Percentiles rank a stretch among this genome's conserved stretches.
phyloP scores from a whole-genome alignment of 495 filamentous ascomycete species.

The Talaromyces ruber region DNA sequence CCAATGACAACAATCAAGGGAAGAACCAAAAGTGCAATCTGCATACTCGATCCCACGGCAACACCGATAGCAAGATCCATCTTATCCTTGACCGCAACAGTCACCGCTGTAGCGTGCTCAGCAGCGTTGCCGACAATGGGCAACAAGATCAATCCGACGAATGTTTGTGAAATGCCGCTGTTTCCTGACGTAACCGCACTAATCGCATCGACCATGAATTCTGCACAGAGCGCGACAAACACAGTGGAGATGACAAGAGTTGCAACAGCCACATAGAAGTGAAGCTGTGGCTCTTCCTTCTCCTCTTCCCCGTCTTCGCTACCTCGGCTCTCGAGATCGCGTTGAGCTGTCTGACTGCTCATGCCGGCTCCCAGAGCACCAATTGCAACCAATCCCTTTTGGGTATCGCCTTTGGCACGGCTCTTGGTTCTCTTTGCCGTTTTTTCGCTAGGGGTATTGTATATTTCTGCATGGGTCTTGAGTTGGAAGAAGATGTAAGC shows the following conservation, averaged over 20 bases:
- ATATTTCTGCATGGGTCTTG: slow-evolving; percentile 65
- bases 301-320: slow-evolving; percentile 27
- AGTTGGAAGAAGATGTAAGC: slow-evolving; percentile 79
- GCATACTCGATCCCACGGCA: slow-evolving; percentile 77
- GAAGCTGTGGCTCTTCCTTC: slow-evolving; percentile 61
- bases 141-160: slow-evolving; percentile 75
- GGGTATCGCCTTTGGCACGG: slow-evolving; percentile 47
- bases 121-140: slow-evolving; percentile 89
- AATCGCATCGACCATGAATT: slow-evolving; percentile 80
- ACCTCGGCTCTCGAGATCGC: slow-evolving; percentile 46
- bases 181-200: slow-evolving; percentile 48
- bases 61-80: slow-evolving; percentile 86
- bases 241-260: slow-evolving; percentile 66
- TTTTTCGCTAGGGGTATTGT: slow-evolving; percentile 67
- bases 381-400: slow-evolving; percentile 49
- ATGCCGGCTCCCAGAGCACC: slow-evolving; percentile 43
- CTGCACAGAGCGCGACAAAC: slow-evolving; percentile 79
- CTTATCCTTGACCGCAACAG: slow-evolving; percentile 81
- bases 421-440: slow-evolving; percentile 39
- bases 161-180: slow-evolving; percentile 56
- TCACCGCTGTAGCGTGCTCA: slow-evolving; percentile 81
- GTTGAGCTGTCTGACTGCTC: slow-evolving; percentile 32
- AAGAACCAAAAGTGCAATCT: slow-evolving; percentile 74
- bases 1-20: slow-evolving; percentile 72
- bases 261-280: slow-evolving; percentile 56